Base-by-base conservation (phyloP, 83 land plant genomes). In the Diphasiastrum complanatum region DNA sequence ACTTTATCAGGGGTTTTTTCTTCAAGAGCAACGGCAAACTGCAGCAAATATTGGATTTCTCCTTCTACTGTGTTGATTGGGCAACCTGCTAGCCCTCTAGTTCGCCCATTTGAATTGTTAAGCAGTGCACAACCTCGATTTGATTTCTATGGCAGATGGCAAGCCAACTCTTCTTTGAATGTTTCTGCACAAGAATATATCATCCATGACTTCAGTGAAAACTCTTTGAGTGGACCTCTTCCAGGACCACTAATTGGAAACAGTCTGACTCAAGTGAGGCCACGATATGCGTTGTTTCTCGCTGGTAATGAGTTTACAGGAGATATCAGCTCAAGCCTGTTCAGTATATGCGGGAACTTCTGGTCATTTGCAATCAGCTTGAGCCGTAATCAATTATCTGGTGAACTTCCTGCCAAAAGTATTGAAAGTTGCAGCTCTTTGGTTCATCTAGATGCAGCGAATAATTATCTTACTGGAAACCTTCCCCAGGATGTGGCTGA, bases 181-280 rank as follows among this genome's bases (percentile, higher is more conserved):
- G 43, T 26, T 10, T 30, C 68, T 16, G 47, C n/a, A 26, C 46
- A 41, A 22, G 41, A 36, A 11, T 19, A 24, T 37, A 64, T 69
- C 29, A 38, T 69, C 30, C 72, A 61, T 48, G 72, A 69, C 43
- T 47, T 69, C 28, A 69, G 72, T 48, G 49, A 32, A 37, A 69
- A 69, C 33, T 23, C 6, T 20, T 64, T 69, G 45, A 11, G 56
- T 18, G 72, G 72, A 3, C 68, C 54, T 8, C 47, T 69, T 49
- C 72, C 72, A 24, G 66, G 52, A 28, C 56, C 72, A 20, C 40
- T 69, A 16, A 45, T 61, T 45, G 66, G 68, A 4, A 65, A 27
- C 46, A 43, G 33, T 25, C 61, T 65, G 47, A 20, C 52, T 33
- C 41, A 65, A 12, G 60, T 51, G 61, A 38, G 52, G 31, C 25